A percentile compares a stretch with the other conserved stretches of the same genome.
phyloP scores from a whole-genome alignment of 176 grass and related monocot genomes.

The Triticum aestivum region IWGSC_CS_RefSeq_v2.1 NC_057800.1:287533205-287533704 shows the following conservation, averaged over 20 bases:
- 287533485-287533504: too few relatives aligned
- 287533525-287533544: too few relatives aligned
- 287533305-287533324: not conserved
- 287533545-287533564: too few relatives aligned
- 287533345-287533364: not conserved
- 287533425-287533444: not conserved
- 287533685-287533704: too few relatives aligned
- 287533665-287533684: too few relatives aligned
- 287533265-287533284: not conserved
- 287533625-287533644: too few relatives aligned
- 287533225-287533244: not conserved
- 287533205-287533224: not conserved
- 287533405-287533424: not conserved
- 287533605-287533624: too few relatives aligned
- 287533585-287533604: too few relatives aligned
- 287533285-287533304: not conserved
- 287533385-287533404: not conserved
- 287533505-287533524: too few relatives aligned
- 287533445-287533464: not conserved
- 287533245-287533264: conserved; percentile 10
- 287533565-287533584: too few relatives aligned
- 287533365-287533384: not conserved
- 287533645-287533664: too few relatives aligned
- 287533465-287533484: too few relatives aligned
- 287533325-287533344: conserved; percentile 25